Evolutionary conservation across 352 stramenopile species (phyloP), one percentile per base, ranked within the genome.

Genomic region (Pythium myriotylum): DNA sequence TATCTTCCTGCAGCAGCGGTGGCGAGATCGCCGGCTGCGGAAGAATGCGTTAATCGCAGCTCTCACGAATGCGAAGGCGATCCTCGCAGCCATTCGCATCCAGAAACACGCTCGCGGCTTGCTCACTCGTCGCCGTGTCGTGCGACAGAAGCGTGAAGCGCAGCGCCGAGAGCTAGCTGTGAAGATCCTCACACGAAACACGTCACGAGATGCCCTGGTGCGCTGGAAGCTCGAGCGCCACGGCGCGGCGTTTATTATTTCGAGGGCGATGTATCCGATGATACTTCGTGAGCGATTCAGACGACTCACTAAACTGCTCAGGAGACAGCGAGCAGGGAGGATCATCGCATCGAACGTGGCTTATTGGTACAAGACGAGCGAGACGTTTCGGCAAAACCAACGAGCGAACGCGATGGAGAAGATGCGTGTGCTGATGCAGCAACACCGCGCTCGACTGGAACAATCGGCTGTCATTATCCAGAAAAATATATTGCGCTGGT

Each of bases 231-330:
- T 86, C 7, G 74, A 79, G 23, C 72, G 70, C 13, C 68, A 65
- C 3, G 80, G 77, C 16, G 80, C 80, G n/a, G 65, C 56, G 2
- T 84, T 76, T 33, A 14, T 88, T 16, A 86, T 89, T n/a, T 65
- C 59, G 10, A 39, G 33, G 10, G 66, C 58, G 1, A 54, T 88
- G 47, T 86, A 83, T 26, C 78, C 76, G 1, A 79, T 75, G 46
- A 60, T 74, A 14, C 45, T 87, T 23, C 65, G 72, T 4, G 33
- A 68, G 20, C 59, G 68, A 13, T 84, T 79, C 29, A 58, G 67
- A 0, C 42, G 32, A n/a, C 26, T 83, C 8, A 23, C 65, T 6
- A 26, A 22, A 3, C 65, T 72, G 6, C 47, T 77, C 19, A 67
- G 58, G 22, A 63, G 61, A 2, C 54, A 72, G 17, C 45, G 55